Conservation (phyloP, 2,329 filamentous ascomycete species). For the Camillea tinctor region DNA sequence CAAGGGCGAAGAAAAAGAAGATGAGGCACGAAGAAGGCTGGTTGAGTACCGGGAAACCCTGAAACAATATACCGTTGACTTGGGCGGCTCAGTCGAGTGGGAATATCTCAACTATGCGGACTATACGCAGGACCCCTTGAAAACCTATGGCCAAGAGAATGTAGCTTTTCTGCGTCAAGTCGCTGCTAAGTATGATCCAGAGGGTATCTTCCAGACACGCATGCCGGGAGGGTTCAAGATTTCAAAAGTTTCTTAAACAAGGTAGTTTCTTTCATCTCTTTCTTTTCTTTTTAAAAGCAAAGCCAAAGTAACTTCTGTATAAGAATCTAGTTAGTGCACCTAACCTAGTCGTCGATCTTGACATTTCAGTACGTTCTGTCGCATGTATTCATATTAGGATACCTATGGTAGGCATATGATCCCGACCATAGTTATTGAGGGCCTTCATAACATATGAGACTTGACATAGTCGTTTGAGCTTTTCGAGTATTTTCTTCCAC, state of each 20-base stretch:
- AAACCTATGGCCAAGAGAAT: background rate
- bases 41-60: background rate
- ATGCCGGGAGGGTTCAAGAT: slow-evolving; percentile 1
- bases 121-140: background rate
- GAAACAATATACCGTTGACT: background rate
- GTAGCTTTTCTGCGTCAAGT: background rate
- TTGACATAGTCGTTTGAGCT: too few species aligned
- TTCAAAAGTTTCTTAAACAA: background rate
- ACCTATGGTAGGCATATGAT: too few species aligned
- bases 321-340: too few species aligned
- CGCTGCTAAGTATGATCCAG: background rate
- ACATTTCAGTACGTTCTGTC: too few species aligned
- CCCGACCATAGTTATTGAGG: too few species aligned
- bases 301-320: too few species aligned
- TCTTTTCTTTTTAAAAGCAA: too few species aligned
- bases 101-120: slow-evolving; percentile 1
- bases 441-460: too few species aligned
- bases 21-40: background rate
- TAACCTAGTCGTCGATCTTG: too few species aligned
- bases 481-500: too few species aligned
- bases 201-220: background rate
- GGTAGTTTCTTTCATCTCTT: too few species aligned
- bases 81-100: background rate
- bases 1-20: background rate
- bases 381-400: too few species aligned